Percentiles rank a stretch among this genome's conserved stretches.
Conservation (phyloP, 2,329 filamentous ascomycete species). For the Diaporthe longicolla region DNA sequence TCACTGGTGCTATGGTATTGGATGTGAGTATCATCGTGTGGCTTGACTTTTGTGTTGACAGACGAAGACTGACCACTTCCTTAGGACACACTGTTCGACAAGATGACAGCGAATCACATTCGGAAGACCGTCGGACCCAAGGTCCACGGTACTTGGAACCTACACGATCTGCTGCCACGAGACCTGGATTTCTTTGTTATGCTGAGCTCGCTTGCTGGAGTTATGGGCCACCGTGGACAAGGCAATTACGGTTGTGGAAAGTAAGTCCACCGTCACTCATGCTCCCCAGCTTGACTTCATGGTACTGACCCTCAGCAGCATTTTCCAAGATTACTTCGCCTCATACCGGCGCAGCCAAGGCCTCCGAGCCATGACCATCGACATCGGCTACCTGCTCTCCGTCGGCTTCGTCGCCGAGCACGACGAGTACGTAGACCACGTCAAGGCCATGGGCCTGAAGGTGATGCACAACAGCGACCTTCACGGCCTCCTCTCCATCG, state of each 20-base stretch:
- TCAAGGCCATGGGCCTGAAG: slow-evolving; percentile 26
- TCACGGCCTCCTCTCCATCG: slow-evolving; percentile 7
- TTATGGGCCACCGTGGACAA: neutral
- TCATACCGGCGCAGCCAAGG: slow-evolving; percentile 42
- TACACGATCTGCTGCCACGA: slow-evolving; percentile 35
- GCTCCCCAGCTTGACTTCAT: neutral
- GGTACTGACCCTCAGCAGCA: neutral
- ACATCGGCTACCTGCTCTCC: slow-evolving; percentile 47
- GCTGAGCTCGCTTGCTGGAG: neutral
- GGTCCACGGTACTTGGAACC: slow-evolving; percentile 30
- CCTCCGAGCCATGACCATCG: slow-evolving; percentile 46
- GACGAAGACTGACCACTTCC: neutral
- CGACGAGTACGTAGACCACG: slow-evolving; percentile 7
- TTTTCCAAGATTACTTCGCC: slow-evolving; percentile 53
- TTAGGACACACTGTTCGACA: slow-evolving; percentile 22
- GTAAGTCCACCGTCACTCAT: neutral
- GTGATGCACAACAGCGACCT: slow-evolving; percentile 32
- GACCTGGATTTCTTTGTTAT: slow-evolving; percentile 34
- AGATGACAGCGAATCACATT: slow-evolving; percentile 23
- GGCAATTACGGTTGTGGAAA: slow-evolving; percentile 39
- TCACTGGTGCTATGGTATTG: too few relatives aligned
- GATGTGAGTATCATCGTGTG: neutral
- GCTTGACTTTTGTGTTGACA: neutral
- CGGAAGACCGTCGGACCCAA: slow-evolving; percentile 26
- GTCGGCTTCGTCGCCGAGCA: slow-evolving; percentile 43